Conservation (phyloP, 495 filamentous ascomycete genomes). For the Thermochaetoides thermophila region DNA sequence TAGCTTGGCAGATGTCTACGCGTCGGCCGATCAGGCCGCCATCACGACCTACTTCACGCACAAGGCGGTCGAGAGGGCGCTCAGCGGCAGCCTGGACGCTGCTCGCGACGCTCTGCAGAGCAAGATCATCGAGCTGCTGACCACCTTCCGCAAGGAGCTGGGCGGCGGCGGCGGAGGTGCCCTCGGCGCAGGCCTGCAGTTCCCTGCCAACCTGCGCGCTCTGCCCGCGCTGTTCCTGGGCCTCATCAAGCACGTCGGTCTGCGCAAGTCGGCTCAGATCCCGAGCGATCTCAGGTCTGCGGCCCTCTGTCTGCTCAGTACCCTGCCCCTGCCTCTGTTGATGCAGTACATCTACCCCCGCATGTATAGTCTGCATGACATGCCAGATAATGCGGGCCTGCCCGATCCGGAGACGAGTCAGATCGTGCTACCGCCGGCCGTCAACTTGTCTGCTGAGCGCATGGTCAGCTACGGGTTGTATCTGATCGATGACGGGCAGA, state of each 20-base stretch:
- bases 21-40: conserved; percentile 84
- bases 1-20: conserved; percentile 79
- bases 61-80: conserved; percentile 85
- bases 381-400: conserved; percentile 86
- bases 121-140: conserved; percentile 83
- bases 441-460: conserved; percentile 77
- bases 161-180: conserved; percentile 90
- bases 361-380: conserved; percentile 90
- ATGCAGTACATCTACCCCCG: conserved; percentile 96
- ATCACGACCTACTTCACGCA: conserved; percentile 91
- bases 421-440: conserved; percentile 67
- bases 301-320: conserved; percentile 82
- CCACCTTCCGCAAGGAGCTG: conserved; percentile 93
- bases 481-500: conserved; percentile 92
- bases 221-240: conserved; percentile 84
- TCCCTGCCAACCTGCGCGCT: conserved; percentile 79
- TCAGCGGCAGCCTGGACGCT: conserved; percentile 76
- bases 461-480: conserved; percentile 92
- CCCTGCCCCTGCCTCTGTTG: conserved; percentile 75
- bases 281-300: conserved; percentile 91
- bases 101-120: conserved; percentile 79
- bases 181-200: conserved; percentile 86
- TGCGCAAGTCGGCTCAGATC: conserved; percentile 90
- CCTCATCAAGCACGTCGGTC: conserved; percentile 88
- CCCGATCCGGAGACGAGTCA: conserved; percentile 75